Percentiles rank a stretch among this genome's conserved stretches.
Evolutionary conservation across 2,329 filamentous ascomycete species (phyloP).

Genomic region (Ceratocystis diversiconidia): DNA sequence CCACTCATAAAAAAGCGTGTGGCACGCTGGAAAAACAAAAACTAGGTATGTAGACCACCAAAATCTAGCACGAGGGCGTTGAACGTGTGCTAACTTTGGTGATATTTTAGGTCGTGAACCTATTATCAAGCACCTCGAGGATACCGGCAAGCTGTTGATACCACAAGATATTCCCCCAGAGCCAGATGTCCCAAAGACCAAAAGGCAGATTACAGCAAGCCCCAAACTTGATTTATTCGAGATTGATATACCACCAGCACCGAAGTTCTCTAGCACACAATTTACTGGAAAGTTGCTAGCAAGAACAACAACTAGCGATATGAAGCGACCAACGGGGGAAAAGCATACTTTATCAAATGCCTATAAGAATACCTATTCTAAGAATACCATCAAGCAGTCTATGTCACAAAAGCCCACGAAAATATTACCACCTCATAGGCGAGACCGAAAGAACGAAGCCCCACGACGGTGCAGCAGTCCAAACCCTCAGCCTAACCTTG

Average conservation of each 20-base stretch:
- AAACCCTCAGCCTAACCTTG: not conserved
- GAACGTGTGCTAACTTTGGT: not conserved
- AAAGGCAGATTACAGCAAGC: not conserved
- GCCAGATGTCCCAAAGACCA: not conserved
- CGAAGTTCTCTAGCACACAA: not conserved
- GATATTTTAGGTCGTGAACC: not conserved
- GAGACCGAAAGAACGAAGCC: not conserved
- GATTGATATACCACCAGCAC: not conserved
- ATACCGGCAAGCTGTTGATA: not conserved
- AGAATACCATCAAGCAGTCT: not conserved
- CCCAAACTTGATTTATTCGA: conserved; percentile 1
- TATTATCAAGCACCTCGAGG: not conserved
- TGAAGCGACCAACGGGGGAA: too few species aligned
- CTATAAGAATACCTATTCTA: not conserved
- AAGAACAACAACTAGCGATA: not conserved
- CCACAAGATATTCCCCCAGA: not conserved
- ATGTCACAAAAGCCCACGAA: not conserved
- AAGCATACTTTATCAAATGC: not conserved
- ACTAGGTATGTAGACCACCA: not conserved
- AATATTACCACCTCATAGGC: not conserved
- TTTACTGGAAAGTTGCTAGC: not conserved
- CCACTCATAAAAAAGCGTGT: not conserved
- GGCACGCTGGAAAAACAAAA: not conserved
- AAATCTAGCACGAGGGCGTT: not conserved
- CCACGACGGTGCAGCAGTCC: not conserved